Percentiles rank a stretch among this genome's conserved stretches.
phyloP scores from a whole-genome alignment of 2,329 filamentous ascomycete species.

The Scytalidium lignicola region DNA sequence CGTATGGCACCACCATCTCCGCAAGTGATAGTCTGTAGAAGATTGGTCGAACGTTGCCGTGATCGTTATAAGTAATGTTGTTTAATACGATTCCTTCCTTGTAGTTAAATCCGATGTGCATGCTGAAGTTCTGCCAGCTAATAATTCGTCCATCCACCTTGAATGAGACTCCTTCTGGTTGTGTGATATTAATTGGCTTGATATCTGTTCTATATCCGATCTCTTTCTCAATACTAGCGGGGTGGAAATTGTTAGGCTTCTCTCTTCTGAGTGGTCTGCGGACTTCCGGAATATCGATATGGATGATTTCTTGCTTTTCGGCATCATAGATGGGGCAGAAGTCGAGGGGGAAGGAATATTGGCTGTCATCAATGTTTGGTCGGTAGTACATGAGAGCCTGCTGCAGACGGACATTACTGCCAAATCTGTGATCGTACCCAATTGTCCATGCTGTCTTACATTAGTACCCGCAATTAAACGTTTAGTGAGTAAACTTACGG shows the following conservation, averaged over 20 bases:
- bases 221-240: slow-evolving; percentile 63
- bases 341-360: slow-evolving; percentile 87
- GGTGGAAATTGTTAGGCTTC: slow-evolving; percentile 74
- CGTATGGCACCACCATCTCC: slow-evolving; percentile 93
- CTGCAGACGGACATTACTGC: slow-evolving; percentile 72
- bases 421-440: slow-evolving; percentile 87
- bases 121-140: slow-evolving; percentile 89
- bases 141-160: slow-evolving; percentile 67
- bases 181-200: slow-evolving; percentile 83
- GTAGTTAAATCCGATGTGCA: slow-evolving; percentile 94
- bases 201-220: slow-evolving; percentile 74
- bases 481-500: slow-evolving; percentile 44
- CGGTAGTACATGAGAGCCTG: slow-evolving; percentile 96
- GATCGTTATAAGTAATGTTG: slow-evolving; percentile 86
- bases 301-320: slow-evolving; percentile 60
- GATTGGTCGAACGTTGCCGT: slow-evolving; percentile 67
- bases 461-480: slow-evolving; percentile 9
- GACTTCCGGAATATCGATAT: slow-evolving; percentile 63
- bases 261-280: slow-evolving; percentile 70
- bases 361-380: slow-evolving; percentile 76
- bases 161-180: slow-evolving; percentile 87
- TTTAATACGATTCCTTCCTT: slow-evolving; percentile 85
- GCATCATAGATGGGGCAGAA: slow-evolving; percentile 91
- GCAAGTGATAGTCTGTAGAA: slow-evolving; percentile 87
- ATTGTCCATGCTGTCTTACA: slow-evolving; percentile 72